Percentiles rank a stretch among this genome's conserved stretches.
Evolutionary conservation across 345 rosid genomes (phyloP).

Genomic region (sweet orange (Citrus sinensis)): DVS_A1.0 CM039162.1:7470001-7470500

Average conservation of each 20-base stretch:
- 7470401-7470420: no score
- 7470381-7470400: no score
- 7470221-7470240: slow-evolving; percentile 1
- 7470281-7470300: not conserved
- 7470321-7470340: not conserved
- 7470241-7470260: slow-evolving; percentile 3
- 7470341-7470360: no score
- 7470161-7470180: not conserved
- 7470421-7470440: no score
- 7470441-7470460: no score
- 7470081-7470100: not conserved
- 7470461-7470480: no score
- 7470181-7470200: slow-evolving; percentile 9
- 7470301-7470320: not conserved
- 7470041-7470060: not conserved
- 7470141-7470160: slow-evolving; percentile 7
- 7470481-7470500: no score
- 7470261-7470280: not conserved
- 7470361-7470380: no score
- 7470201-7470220: not conserved
- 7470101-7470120: not conserved
- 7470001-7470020: not conserved
- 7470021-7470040: not conserved
- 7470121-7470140: slow-evolving; percentile 1
- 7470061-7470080: not conserved